These are phyloP conservation scores for Rhodosporidiobolus sp. DNA, from an alignment of 768 basidiomycete genomes.

Conservation along the genomic window DNA sequence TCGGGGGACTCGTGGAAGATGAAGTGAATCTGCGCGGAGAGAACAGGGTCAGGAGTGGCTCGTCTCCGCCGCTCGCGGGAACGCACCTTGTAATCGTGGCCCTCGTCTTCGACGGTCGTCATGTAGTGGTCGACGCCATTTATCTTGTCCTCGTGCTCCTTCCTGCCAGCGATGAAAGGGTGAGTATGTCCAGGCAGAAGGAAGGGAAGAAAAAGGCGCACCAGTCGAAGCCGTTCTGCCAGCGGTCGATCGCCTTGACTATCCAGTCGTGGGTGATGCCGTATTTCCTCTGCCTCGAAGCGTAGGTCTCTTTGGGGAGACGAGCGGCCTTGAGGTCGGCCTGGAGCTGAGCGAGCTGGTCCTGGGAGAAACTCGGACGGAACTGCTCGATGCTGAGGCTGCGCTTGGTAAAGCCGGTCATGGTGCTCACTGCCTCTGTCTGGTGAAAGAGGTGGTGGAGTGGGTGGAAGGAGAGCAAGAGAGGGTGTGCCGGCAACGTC, in stretches of 20 bases:
- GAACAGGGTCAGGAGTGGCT: neutral
- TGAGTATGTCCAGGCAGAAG: no score
- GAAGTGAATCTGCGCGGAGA: slow-evolving; percentile 39
- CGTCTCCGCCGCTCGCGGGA: neutral
- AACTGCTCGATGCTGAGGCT: slow-evolving; percentile 21
- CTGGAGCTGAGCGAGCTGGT: slow-evolving; percentile 8
- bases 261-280: slow-evolving; percentile 31
- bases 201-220: neutral
- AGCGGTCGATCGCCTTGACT: slow-evolving; percentile 24
- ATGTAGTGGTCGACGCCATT: slow-evolving; percentile 40
- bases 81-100: slow-evolving; percentile 12
- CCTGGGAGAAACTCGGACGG: slow-evolving; percentile 14
- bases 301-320: slow-evolving; percentile 21
- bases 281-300: slow-evolving; percentile 3
- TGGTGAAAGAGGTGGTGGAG: no score
- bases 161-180: neutral
- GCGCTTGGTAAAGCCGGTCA: neutral
- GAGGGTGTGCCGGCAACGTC: neutral
- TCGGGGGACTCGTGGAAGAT: slow-evolving; percentile 41
- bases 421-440: no score
- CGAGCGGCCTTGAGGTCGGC: neutral
- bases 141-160: slow-evolving; percentile 29
- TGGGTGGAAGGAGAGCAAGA: no score
- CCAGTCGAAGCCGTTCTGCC: slow-evolving; percentile 39
- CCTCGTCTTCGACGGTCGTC: slow-evolving; percentile 28